These are phyloP conservation scores for Phytophthora macrochlamydospora DNA, from an alignment of 352 stramenopile genomes.

Conservation along the genomic window DNA sequence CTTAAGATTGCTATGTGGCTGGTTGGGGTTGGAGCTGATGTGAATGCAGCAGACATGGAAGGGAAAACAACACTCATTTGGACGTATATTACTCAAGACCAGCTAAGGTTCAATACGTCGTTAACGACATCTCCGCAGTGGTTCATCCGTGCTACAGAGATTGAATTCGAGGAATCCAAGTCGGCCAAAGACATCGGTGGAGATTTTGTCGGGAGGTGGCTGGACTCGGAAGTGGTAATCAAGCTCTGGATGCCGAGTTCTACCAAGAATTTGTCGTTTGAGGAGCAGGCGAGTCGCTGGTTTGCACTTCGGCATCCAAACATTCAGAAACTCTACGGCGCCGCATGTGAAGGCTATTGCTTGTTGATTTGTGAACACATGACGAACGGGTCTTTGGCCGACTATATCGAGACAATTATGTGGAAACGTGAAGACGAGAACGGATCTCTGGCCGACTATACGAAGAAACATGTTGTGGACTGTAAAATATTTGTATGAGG, in stretches of 20 bases:
- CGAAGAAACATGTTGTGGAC: neutral
- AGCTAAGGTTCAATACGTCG: no score
- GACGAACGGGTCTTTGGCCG: neutral
- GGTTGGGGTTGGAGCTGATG: no score
- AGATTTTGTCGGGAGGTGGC: neutral
- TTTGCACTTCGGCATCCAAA: neutral
- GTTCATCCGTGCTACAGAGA: neutral
- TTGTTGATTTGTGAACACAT: neutral
- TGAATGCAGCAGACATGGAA: no score
- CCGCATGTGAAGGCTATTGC: no score
- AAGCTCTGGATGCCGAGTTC: neutral
- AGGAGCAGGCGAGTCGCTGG: neutral
- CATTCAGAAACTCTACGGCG: neutral
- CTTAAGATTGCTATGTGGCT: no score
- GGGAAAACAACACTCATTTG: no score
- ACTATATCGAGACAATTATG: neutral
- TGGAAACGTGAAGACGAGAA: no score
- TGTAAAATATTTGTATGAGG: neutral
- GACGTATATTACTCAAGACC: no score
- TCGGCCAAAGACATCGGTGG: neutral
- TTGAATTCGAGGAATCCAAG: neutral
- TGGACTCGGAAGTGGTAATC: neutral
- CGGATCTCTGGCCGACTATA: no score
- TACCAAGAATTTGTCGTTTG: neutral
- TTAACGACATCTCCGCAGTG: no score